Evolutionary conservation across 2,329 filamentous ascomycete genomes (phyloP).

Genomic region (Fusarium burgessii): DNA sequence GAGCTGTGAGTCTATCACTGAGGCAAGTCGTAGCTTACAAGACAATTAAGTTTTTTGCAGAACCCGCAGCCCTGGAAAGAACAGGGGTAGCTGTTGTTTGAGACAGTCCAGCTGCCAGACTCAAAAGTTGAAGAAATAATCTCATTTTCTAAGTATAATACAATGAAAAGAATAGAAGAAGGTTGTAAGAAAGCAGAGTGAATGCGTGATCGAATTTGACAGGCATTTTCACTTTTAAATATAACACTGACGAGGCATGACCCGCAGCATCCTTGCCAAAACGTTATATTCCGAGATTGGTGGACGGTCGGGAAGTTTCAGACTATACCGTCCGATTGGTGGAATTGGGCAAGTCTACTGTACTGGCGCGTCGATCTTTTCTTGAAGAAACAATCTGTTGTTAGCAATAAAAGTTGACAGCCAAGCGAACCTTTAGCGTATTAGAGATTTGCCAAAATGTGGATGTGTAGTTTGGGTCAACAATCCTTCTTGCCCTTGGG

Average conservation of each 20-base stretch:
- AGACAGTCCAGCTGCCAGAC: constrained; percentile 17
- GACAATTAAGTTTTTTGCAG: constrained; percentile 2
- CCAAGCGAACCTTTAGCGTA: too few species aligned
- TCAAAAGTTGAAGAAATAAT: background rate
- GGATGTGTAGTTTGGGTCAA: too few species aligned
- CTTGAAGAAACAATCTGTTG: too few species aligned
- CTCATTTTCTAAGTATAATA: background rate
- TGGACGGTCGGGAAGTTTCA: background rate
- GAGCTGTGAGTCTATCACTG: fast-evolving
- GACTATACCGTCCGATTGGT: background rate
- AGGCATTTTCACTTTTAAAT: background rate
- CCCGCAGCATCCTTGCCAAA: background rate
- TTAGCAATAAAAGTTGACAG: too few species aligned
- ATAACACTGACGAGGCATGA: background rate
- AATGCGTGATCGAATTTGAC: fast-evolving
- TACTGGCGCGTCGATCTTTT: too few species aligned
- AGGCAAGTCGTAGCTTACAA: background rate
- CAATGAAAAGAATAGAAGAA: background rate
- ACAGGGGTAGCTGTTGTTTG: background rate
- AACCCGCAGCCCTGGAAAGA: background rate
- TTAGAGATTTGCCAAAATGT: too few species aligned
- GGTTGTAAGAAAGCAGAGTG: background rate
- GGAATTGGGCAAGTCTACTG: background rate
- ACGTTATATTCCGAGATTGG: background rate
- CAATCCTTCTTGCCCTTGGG: too few species aligned